These are phyloP conservation scores for Phytopythium litorale DNA, from an alignment of 352 stramenopile genomes.

Conservation along the genomic window DNA sequence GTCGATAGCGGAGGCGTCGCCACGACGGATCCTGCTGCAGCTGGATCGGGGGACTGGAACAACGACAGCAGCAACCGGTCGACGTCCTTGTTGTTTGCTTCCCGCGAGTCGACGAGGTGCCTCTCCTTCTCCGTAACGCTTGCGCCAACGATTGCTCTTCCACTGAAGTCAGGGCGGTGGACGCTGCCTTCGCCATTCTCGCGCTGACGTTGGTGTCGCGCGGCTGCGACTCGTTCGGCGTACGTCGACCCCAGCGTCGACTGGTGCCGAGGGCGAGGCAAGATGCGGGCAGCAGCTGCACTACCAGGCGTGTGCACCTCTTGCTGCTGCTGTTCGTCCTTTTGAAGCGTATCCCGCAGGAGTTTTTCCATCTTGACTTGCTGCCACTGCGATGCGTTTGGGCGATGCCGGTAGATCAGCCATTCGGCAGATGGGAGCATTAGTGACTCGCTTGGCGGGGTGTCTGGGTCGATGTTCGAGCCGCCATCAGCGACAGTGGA, in stretches of 20 bases:
- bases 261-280: constrained; percentile 22
- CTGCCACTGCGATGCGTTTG: constrained; percentile 33
- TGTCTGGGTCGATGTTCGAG: neutral
- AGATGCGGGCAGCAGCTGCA: neutral
- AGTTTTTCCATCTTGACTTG: constrained; percentile 43
- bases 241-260: constrained; percentile 36
- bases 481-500: neutral
- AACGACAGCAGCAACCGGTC: constrained; percentile 37
- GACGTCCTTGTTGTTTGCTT: constrained; percentile 39
- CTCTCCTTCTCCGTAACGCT: constrained; percentile 26
- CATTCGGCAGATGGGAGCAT: constrained; percentile 44
- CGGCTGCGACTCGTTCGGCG: constrained; percentile 28
- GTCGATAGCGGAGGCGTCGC: constrained; percentile 6
- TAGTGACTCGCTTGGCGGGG: constrained; percentile 7
- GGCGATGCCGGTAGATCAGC: constrained; percentile 53
- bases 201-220: constrained; percentile 12
- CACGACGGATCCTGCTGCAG: constrained; percentile 2
- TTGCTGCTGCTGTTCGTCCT: constrained; percentile 12
- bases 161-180: neutral
- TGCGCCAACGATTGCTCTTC: constrained; percentile 10
- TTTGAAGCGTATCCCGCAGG: constrained; percentile 23
- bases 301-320: neutral
- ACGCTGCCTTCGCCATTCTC: neutral
- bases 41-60: constrained; percentile 20
- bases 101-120: constrained; percentile 21